Base-by-base conservation (phyloP, 208 protist genomes). In the Endotrypanum monterogeii region DNA sequence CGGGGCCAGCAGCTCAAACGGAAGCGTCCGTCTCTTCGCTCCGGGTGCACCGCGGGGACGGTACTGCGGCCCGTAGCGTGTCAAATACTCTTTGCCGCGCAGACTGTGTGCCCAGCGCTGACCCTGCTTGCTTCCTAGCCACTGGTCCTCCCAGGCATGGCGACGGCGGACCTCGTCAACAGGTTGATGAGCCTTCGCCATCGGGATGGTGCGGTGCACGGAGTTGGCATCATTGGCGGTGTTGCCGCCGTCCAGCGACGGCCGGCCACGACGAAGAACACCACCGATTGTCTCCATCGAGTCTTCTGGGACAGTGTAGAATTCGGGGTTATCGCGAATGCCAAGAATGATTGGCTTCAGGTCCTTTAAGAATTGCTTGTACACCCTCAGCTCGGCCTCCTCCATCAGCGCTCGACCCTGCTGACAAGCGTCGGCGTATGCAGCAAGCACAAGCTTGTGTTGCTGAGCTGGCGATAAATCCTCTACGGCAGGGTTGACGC, bases 311-410 rank as follows among this genome's bases (percentile, higher is more conserved):
- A 96, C 90, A 7, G 94, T 98, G 82, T 96, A 98, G 81, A 98
- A 98, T 86, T 98, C 92, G 16, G 92, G 89, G 68, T 98, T 98
- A 66, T 98, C 94, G 50, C 94, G 94, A 57, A 98, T 98, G 57
- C 94, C 94, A 54, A 95, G 79, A 44, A 98, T 84, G 73, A 98
- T 84, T 6, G 94, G 94, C 73, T 96, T 95, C 37, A 98, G 58
- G 75, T 98, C 94, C 55, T 79, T 85, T 41, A 98, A 76, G 55
- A 98, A 98, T 80, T 98, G 94, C 72, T 91, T 89, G 87, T 98
- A 98, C 35, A 98, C 89, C 68, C 86, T 82, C 71, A 91, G 78
- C 83, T 98, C 92, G 30, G 94, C 94, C 83, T 95, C 30, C 68
- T 91, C 85, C 94, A 98, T 98, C 56, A 96, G 75, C 50, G 63